phyloP scores from a whole-genome alignment of 1,284 basidiomycete genomes.

The Tilletia caries region DNA sequence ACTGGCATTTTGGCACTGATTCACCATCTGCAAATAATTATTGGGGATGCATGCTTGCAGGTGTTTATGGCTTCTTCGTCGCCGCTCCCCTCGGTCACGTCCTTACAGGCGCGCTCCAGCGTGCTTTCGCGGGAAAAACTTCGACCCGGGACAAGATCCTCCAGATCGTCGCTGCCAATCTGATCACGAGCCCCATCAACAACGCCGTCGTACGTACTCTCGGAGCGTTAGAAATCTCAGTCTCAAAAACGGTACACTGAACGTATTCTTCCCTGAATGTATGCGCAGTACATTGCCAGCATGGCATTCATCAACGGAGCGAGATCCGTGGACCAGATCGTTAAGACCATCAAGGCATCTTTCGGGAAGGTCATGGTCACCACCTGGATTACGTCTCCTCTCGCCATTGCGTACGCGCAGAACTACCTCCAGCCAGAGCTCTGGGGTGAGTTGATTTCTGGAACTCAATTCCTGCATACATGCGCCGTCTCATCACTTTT shows the following conservation, averaged over 20 bases:
- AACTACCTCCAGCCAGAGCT: constrained; percentile 70
- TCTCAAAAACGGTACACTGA: too few relatives aligned
- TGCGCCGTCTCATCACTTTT: neutral
- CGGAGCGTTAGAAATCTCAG: too few relatives aligned
- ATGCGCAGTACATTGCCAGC: constrained; percentile 66
- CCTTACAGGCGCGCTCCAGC: constrained; percentile 64
- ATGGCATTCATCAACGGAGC: constrained; percentile 84
- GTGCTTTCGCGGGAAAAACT: constrained; percentile 72
- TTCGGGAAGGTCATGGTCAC: constrained; percentile 73
- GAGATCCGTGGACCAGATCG: constrained; percentile 65
- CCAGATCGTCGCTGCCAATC: constrained; percentile 68
- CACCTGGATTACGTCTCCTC: constrained; percentile 71
- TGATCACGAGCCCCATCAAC: constrained; percentile 75
- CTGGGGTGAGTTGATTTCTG: constrained; percentile 22
- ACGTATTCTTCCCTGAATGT: too few relatives aligned
- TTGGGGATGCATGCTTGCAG: neutral
- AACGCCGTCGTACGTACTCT: constrained; percentile 47
- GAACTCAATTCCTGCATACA: too few relatives aligned
- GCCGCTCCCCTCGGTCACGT: constrained; percentile 78
- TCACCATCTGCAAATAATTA: neutral
- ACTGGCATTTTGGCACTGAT: neutral
- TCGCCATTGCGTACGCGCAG: constrained; percentile 70
- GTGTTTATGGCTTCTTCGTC: constrained; percentile 72
- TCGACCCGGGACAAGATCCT: constrained; percentile 66
- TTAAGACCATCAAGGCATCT: constrained; percentile 69